Conservation (phyloP, 2,329 filamentous ascomycete genomes). For the Simplicillium aogashimaense region DNA sequence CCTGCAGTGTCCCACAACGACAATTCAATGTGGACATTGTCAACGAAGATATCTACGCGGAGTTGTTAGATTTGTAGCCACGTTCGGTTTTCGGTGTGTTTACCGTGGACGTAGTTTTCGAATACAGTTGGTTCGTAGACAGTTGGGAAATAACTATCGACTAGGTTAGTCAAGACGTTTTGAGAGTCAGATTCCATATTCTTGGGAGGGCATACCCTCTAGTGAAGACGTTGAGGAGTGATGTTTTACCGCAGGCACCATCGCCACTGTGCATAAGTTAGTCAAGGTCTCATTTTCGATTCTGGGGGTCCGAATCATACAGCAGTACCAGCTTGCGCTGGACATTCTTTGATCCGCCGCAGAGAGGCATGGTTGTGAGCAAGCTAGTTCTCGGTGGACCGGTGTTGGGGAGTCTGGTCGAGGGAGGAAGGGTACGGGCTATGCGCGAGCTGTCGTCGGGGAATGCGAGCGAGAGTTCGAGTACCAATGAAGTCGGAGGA, state of each 20-base stretch:
- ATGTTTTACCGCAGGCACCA: slow-evolving; percentile 95
- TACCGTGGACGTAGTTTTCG: slow-evolving; percentile 98
- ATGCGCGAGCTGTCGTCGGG: too few relatives aligned
- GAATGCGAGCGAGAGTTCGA: too few relatives aligned
- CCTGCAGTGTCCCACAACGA: slow-evolving; percentile 98
- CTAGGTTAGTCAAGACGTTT: slow-evolving; percentile 5
- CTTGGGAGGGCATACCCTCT: slow-evolving; percentile 58
- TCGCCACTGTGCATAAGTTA: slow-evolving; percentile 56
- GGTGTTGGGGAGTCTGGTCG: slow-evolving; percentile 1
- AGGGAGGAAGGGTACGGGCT: neutral
- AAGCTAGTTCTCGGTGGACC: neutral
- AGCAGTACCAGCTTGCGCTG: slow-evolving; percentile 94
- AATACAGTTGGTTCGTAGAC: slow-evolving; percentile 98
- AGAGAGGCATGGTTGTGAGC: slow-evolving; percentile 24
- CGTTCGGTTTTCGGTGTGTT: slow-evolving; percentile 14
- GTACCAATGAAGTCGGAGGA: too few relatives aligned
- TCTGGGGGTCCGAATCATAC: slow-evolving; percentile 31
- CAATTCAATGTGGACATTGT: slow-evolving; percentile 92
- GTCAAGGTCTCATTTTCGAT: neutral
- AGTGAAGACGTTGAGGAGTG: slow-evolving; percentile 94
- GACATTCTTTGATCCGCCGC: slow-evolving; percentile 71
- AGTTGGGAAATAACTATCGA: slow-evolving; percentile 78
- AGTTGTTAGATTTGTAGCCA: neutral
- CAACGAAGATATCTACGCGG: slow-evolving; percentile 83
- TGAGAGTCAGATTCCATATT: slow-evolving; percentile 1